Conservation (phyloP, 202 grass and related monocot species). For the Musa balbisiana region DNA sequence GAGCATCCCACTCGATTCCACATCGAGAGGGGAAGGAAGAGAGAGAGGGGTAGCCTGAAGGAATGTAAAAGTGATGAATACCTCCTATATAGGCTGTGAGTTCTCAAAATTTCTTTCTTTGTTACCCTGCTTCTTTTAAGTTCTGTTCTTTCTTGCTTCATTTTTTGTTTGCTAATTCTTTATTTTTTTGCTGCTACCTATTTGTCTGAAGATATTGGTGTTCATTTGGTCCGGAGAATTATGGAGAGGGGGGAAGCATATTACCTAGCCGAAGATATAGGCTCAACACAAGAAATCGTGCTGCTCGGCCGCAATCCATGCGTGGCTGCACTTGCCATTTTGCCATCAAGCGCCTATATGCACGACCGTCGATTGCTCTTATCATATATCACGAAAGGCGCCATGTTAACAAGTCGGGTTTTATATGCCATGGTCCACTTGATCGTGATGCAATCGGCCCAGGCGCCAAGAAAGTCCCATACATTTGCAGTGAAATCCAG, state of each 20-base stretch:
- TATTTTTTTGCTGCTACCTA: neutral
- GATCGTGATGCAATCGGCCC: slow-evolving; percentile 79
- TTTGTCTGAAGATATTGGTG: slow-evolving; percentile 67
- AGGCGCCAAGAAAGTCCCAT: slow-evolving; percentile 62
- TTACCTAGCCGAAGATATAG: slow-evolving; percentile 74
- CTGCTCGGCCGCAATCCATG: slow-evolving; percentile 79
- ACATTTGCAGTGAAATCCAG: slow-evolving; percentile 78
- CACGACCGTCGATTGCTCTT: slow-evolving; percentile 53
- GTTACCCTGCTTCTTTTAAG: neutral
- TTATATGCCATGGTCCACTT: slow-evolving; percentile 72
- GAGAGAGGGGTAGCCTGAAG: slow-evolving; percentile 56
- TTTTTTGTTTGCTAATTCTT: neutral
- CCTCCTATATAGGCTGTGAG: slow-evolving; percentile 71
- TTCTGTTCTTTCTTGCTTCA: neutral
- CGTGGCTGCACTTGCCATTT: slow-evolving; percentile 87
- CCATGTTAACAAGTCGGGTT: slow-evolving; percentile 77
- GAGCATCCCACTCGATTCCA: slow-evolving; percentile 85
- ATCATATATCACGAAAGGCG: slow-evolving; percentile 89
- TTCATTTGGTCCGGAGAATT: slow-evolving; percentile 93
- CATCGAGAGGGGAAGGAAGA: slow-evolving; percentile 70
- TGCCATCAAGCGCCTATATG: slow-evolving; percentile 58
- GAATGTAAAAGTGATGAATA: slow-evolving; percentile 67
- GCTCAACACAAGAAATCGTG: slow-evolving; percentile 75
- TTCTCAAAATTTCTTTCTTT: neutral
- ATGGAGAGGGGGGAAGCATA: slow-evolving; percentile 70